Evolutionary conservation across 2,329 filamentous ascomycete species (phyloP), one percentile per base, ranked within the genome.

Genomic region (Colletotrichum chrysophilum): DNA sequence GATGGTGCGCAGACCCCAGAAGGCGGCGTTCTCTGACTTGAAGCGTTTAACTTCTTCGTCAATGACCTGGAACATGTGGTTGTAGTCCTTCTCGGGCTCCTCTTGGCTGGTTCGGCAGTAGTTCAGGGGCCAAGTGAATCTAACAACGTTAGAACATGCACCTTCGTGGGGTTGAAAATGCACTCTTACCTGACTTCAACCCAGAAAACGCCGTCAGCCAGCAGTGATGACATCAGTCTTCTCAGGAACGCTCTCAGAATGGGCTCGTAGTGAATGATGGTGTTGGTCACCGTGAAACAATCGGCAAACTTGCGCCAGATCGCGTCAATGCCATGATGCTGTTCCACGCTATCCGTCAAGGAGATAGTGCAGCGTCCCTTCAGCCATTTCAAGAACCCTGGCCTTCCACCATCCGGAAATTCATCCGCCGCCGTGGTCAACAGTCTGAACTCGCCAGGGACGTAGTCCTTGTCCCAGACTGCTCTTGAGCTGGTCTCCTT

Each of bases 221-320:
- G 86, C 18, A 97, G 86, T 58, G 92, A 88, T 61, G 87, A 85
- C 80, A 96, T 89, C 80, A 97, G 87, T 28, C 90, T 89, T 28
- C 88, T 90, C 76, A 97, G 84, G 80, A 94, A 96, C 28, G 88
- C 88, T 61, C 94, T 91, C 85, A 94, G 95, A 70, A 97, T 94
- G 4, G 95, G 95, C 84, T 97, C 95, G 84, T 97, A 96, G 84
- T 92, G 93, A 36, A 96, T 88, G 64, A 97, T 88, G 14, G 91
- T 92, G 65, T 90, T 89, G 68, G 96, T 87, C 13, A 95, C 89
- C 4, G 87, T 85, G 82, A 97, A 96, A 70, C 91, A 92, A 28
- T 88, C 89, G 66, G 86, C 87, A 83, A 97, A 96, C 79, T 95
- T 94, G 24, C 88, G 85, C 94, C 95, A 97, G 64, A 96, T 91